A percentile compares a stretch with the other conserved stretches of the same genome.
These are phyloP conservation scores for Pleurotus platypus DNA, from an alignment of 768 basidiomycete genomes.

Conservation along the genomic window DNA sequence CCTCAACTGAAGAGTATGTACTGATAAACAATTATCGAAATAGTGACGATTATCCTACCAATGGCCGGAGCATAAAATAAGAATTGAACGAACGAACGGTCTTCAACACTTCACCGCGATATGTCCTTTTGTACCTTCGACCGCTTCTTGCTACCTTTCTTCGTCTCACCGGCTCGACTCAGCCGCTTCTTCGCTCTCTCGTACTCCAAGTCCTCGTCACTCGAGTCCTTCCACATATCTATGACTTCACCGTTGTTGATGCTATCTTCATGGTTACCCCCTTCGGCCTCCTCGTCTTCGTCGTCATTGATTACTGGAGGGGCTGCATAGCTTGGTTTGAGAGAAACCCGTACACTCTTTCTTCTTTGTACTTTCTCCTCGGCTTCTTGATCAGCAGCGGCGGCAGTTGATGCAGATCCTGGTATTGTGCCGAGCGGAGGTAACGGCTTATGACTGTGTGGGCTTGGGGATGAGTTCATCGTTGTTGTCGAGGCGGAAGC, in stretches of 20 bases:
- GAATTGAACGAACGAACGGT: not conserved
- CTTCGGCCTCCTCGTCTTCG: conserved; percentile 31
- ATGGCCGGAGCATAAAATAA: no score
- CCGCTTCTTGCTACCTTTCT: conserved; percentile 29
- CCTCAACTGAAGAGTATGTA: no score
- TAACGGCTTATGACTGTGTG: no score
- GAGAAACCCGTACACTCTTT: conserved; percentile 78
- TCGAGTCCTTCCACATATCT: conserved; percentile 72
- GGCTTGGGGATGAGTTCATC: no score
- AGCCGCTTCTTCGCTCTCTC: conserved; percentile 52
- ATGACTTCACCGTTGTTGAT: conserved; percentile 1
- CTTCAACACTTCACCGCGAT: not conserved
- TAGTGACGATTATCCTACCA: no score
- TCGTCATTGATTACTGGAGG: conserved; percentile 65
- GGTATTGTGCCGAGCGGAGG: no score
- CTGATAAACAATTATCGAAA: no score
- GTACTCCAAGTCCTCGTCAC: conserved; percentile 73
- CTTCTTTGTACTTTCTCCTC: conserved; percentile 23
- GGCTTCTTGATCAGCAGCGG: no score
- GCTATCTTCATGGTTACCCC: conserved; percentile 12
- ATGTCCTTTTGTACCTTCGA: not conserved
- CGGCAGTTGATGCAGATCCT: no score
- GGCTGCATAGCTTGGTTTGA: conserved; percentile 72
- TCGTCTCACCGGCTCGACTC: conserved; percentile 30
- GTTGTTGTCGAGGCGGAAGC: no score